Conservation (phyloP, 257 asterid genomes). For the Lavandula angustifolia region DNA sequence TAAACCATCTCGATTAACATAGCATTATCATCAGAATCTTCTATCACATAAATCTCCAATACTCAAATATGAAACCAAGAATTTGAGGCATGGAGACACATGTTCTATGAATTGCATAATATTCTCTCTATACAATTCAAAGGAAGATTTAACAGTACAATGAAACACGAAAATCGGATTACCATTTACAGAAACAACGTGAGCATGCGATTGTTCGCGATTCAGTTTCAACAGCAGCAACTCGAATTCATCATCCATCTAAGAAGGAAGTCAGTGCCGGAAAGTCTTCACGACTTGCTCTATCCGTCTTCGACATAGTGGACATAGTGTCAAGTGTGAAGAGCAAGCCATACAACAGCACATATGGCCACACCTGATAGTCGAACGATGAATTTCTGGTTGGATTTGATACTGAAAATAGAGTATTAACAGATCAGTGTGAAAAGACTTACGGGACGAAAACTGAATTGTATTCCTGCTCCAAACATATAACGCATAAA, state of each 20-base stretch:
- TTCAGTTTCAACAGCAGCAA: background rate
- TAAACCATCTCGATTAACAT: too few relatives aligned
- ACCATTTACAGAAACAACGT: too few relatives aligned
- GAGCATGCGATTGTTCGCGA: background rate
- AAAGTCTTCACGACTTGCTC: conserved; percentile 83
- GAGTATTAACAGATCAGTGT: background rate
- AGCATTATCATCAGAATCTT: too few relatives aligned
- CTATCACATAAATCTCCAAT: background rate
- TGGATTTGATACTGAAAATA: background rate
- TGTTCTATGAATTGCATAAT: background rate
- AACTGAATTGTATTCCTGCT: conserved; percentile 92
- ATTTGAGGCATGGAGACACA: background rate
- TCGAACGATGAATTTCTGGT: conserved; percentile 22
- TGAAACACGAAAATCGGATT: too few relatives aligned
- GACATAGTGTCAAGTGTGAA: conserved; percentile 86
- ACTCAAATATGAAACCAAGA: conserved; percentile 4
- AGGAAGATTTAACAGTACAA: background rate
- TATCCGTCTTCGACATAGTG: conserved; percentile 82
- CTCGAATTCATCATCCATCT: background rate
- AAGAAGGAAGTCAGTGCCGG: conserved; percentile 57
- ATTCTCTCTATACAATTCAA: conserved; percentile 23
- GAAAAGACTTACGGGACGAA: conserved; percentile 83
- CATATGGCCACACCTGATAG: conserved; percentile 97
- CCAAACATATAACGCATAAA: conserved; percentile 93
- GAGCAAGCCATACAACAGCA: conserved; percentile 92